phyloP scores from a whole-genome alignment of 2,329 filamentous ascomycete species.

The Microcera coccophila region DNA sequence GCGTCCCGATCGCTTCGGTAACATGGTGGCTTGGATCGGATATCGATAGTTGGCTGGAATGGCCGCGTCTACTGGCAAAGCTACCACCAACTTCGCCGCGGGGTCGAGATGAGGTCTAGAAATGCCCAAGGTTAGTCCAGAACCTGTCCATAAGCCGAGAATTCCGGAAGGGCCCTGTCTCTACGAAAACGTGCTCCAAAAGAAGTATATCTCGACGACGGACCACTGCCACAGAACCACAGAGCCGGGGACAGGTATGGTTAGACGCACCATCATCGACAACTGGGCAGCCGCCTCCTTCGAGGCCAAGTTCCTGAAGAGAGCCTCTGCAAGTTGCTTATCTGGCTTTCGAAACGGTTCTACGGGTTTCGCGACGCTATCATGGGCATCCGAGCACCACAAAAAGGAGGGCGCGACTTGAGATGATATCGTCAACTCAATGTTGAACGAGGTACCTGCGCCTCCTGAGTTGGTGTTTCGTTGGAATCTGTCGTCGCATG shows the following conservation, averaged over 20 bases:
- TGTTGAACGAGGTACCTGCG: constrained; percentile 27
- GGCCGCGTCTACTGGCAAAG: constrained; percentile 57
- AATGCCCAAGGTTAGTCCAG: constrained; percentile 20
- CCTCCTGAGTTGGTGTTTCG: constrained; percentile 32
- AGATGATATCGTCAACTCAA: constrained; percentile 19
- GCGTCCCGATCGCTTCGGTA: constrained; percentile 85
- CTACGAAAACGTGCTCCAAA: not conserved
- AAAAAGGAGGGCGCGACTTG: constrained; percentile 20
- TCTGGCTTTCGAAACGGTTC: constrained; percentile 24
- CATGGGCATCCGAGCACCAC: constrained; percentile 29
- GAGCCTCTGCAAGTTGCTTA: constrained; percentile 24
- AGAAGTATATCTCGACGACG: not conserved
- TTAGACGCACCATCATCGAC: constrained; percentile 49
- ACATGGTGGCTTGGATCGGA: constrained; percentile 92
- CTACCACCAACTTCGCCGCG: constrained; percentile 53
- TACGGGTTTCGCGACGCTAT: constrained; percentile 22
- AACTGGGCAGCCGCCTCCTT: constrained; percentile 35
- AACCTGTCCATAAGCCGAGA: too few species aligned
- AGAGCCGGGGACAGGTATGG: constrained; percentile 4
- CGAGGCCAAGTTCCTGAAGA: constrained; percentile 34
- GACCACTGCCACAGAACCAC: too few species aligned
- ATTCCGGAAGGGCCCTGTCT: too few species aligned
- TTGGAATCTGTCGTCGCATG: constrained; percentile 34
- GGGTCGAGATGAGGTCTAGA: constrained; percentile 56
- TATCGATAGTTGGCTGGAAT: constrained; percentile 59